Conservation (phyloP, 495 filamentous ascomycete species). For the Hypoxylon perforatum region DNA sequence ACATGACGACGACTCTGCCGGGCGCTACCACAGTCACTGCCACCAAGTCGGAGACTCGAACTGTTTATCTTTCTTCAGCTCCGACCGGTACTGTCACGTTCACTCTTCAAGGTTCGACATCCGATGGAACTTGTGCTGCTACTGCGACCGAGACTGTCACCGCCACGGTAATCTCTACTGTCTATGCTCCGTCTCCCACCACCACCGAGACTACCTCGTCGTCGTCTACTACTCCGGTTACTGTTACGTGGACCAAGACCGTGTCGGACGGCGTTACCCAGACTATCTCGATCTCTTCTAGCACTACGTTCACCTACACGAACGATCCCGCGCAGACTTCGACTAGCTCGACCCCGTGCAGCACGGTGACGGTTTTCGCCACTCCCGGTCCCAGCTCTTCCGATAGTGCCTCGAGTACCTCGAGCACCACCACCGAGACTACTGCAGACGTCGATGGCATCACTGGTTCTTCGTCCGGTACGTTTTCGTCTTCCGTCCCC, state of each 20-base stretch:
- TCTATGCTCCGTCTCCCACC: constrained; percentile 3
- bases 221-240: background rate
- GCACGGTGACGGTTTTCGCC: background rate
- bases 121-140: constrained; percentile 11
- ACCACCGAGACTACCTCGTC: constrained; percentile 4
- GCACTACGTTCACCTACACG: constrained; percentile 9
- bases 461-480: background rate
- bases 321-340: constrained; percentile 7
- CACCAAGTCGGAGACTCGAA: constrained; percentile 12
- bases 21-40: background rate
- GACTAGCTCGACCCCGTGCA: background rate
- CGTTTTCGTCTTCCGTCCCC: constrained; percentile 2
- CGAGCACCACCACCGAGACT: constrained; percentile 9
- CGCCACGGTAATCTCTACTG: constrained; percentile 34
- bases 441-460: constrained; percentile 20
- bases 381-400: constrained; percentile 6
- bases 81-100: constrained; percentile 17
- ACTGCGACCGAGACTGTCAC: constrained; percentile 30
- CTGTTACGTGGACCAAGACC: constrained; percentile 8
- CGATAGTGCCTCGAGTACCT: background rate
- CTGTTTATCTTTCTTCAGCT: constrained; percentile 7
- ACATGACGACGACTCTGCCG: too few relatives aligned
- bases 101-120: background rate
- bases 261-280: background rate
- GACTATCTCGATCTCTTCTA: constrained; percentile 3